These are phyloP conservation scores for Phytophthora podocarpi DNA, from an alignment of 352 stramenopile species.

Conservation along the genomic window DNA sequence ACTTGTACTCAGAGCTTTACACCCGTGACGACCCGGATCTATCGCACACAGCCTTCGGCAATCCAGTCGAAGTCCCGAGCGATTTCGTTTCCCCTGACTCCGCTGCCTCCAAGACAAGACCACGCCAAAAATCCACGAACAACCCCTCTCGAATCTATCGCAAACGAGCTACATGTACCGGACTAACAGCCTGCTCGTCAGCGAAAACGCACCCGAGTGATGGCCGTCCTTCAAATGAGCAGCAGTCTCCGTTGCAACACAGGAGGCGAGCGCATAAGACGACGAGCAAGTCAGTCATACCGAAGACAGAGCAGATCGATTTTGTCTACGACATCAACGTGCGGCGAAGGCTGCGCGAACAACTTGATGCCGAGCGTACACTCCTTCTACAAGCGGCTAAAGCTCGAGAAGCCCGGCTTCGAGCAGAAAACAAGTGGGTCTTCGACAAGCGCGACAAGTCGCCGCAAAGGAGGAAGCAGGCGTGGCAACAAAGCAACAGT, in stretches of 20 bases:
- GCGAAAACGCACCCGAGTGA: slow-evolving; percentile 10
- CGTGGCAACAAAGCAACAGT: slow-evolving; percentile 13
- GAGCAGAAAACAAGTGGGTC: slow-evolving; percentile 54
- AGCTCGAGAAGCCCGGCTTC: slow-evolving; percentile 47
- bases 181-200: slow-evolving; percentile 16
- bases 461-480: slow-evolving; percentile 10
- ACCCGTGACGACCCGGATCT: slow-evolving; percentile 27
- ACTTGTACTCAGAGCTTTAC: neutral
- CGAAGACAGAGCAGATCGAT: slow-evolving; percentile 40
- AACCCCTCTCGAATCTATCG: slow-evolving; percentile 31
- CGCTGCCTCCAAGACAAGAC: neutral
- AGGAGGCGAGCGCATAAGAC: slow-evolving; percentile 4
- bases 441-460: slow-evolving; percentile 24
- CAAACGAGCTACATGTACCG: slow-evolving; percentile 38
- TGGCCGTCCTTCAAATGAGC: neutral
- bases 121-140: slow-evolving; percentile 13
- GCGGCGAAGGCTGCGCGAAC: slow-evolving; percentile 56
- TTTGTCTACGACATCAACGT: slow-evolving; percentile 77
- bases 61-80: slow-evolving; percentile 34
- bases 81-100: slow-evolving; percentile 49
- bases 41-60: slow-evolving; percentile 42
- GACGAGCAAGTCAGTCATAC: neutral
- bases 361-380: slow-evolving; percentile 56
- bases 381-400: slow-evolving; percentile 34
- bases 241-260: neutral